Evolutionary conservation across 129 eudicot genomes (phyloP).

Genomic region (Tanacetum coccineum): DNA sequence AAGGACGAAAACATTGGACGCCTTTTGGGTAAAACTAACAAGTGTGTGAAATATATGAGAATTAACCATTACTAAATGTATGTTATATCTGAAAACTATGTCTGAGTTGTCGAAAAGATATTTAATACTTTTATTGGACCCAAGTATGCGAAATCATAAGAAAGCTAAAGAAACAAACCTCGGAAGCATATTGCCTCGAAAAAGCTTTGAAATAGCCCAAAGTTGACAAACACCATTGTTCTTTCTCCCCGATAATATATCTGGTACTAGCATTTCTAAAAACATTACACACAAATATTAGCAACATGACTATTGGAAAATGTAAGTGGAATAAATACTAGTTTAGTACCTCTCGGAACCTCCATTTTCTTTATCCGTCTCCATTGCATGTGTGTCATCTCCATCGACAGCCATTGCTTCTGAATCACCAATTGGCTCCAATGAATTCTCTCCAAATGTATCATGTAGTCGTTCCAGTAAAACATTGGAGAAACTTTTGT

Average conservation of each 20-base stretch:
- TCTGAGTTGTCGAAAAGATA: not conserved
- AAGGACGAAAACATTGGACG: too few relatives aligned
- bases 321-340: too few relatives aligned
- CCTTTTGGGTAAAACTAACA: too few relatives aligned
- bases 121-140: not conserved
- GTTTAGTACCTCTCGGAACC: constrained; percentile 46
- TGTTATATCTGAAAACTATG: too few relatives aligned
- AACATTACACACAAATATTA: too few relatives aligned
- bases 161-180: too few relatives aligned
- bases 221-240: constrained; percentile 91
- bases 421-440: constrained; percentile 35
- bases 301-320: too few relatives aligned
- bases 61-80: too few relatives aligned
- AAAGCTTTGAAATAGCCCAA: too few relatives aligned
- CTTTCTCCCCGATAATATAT: constrained; percentile 61
- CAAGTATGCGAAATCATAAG: not conserved
- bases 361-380: constrained; percentile 64
- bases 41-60: too few relatives aligned
- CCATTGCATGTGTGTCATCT: constrained; percentile 70
- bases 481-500: constrained; percentile 60
- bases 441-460: constrained; percentile 44
- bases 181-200: too few relatives aligned
- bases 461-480: constrained; percentile 59
- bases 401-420: constrained; percentile 83
- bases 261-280: constrained; percentile 21